Evolutionary conservation across 352 stramenopile genomes (phyloP).

Genomic region (Phytophthora crassamura): DNA sequence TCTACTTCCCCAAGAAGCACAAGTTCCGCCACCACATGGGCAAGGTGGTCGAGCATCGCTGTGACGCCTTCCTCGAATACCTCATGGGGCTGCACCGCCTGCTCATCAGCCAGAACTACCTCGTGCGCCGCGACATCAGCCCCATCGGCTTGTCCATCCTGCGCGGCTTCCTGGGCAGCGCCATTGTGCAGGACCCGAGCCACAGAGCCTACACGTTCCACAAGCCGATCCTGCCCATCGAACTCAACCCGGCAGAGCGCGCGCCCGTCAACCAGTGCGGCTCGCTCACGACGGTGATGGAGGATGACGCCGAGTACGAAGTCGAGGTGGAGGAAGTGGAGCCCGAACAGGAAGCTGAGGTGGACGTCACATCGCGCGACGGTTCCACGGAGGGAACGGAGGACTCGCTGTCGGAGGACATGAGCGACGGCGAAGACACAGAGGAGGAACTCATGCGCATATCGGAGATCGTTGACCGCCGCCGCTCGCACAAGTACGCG

Average conservation of each 20-base stretch:
- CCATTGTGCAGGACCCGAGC: constrained; percentile 55
- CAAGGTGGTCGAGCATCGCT: constrained; percentile 68
- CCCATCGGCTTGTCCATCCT: constrained; percentile 70
- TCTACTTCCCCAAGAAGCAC: constrained; percentile 79
- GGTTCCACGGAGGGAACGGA: constrained; percentile 52
- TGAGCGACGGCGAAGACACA: constrained; percentile 49
- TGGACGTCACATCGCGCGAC: constrained; percentile 38
- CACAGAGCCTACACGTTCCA: constrained; percentile 71
- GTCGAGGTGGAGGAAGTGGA: constrained; percentile 38
- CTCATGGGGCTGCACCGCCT: constrained; percentile 66
- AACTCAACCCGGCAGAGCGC: constrained; percentile 51
- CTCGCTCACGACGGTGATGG: constrained; percentile 62
- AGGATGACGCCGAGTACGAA: constrained; percentile 59
- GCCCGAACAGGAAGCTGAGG: constrained; percentile 47
- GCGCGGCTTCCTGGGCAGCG: constrained; percentile 70
- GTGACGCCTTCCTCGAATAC: constrained; percentile 71
- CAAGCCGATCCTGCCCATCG: constrained; percentile 54
- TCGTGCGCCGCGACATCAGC: constrained; percentile 61
- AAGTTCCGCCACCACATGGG: constrained; percentile 60
- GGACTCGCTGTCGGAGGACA: constrained; percentile 44
- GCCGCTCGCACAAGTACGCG: constrained; percentile 66
- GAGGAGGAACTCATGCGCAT: constrained; percentile 47
- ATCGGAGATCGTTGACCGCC: constrained; percentile 54
- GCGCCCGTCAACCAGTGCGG: constrained; percentile 69
- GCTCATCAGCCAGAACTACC: constrained; percentile 69